Base-by-base conservation (phyloP, 106 monocot species). In the Phalaenopsis equestris region DNA sequence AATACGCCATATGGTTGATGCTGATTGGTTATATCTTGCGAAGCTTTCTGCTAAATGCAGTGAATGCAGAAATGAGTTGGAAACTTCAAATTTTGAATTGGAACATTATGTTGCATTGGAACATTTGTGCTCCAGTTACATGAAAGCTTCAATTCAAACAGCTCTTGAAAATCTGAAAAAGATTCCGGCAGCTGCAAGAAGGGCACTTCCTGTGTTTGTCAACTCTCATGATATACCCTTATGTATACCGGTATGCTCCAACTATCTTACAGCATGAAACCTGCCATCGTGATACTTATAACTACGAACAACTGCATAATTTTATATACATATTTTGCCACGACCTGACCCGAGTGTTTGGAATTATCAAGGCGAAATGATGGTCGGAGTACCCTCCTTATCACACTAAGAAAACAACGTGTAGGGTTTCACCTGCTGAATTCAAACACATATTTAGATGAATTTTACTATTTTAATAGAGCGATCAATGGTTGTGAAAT, bases 11-110 rank as follows among this genome's bases (percentile, higher is more conserved):
- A 94, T 97, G 94, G 90, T 92, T 37, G 94, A 99, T 88, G 83
- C 87, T 81, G 99, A 99, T 82, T 99, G 99, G 94, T 81, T 99
- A 57, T 93, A 87, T 90, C 91, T 99, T 55, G 83, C 85, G 5
- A 56, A 84, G 81, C 67, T 92, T 77, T 83, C 78, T 4, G 55
- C 10, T 43, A 79, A 46, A 19, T 43, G 24, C 0, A 52, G 68
- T 73, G 85, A 79, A 46, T 45, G 2, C 56, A 14, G 80, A 12
- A 15, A 47, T 55, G 9, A 77, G 56, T 0, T 17, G 42, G 11
- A 72, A 80, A 56, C 49, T 73, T 78, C 74, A 72, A 16, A 56
- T 52, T 52, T 52, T 10, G 52, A 52, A 52, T 12, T 2, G 15
- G 52, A 14, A 52, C 12, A 10, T 52, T 14, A 52, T 10, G 3